Base-by-base conservation (phyloP, 202 grass and related monocot genomes). In the Setaria viridis region DNA sequence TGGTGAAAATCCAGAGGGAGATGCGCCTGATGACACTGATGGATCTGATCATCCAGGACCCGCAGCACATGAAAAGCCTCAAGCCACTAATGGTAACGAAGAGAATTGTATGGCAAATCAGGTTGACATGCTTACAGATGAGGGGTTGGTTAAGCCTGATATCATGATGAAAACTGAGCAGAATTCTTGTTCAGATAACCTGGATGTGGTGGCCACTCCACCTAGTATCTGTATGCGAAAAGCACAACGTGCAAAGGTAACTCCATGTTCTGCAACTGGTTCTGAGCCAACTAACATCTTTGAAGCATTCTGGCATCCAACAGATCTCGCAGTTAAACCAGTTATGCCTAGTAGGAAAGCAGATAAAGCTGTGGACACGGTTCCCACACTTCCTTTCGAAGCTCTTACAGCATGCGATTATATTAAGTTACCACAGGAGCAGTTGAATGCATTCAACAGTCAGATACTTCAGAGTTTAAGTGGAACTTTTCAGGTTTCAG, bases 271-370 rank as follows among this genome's bases (percentile, higher is more conserved):
- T 47, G 71, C 72, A 71, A 72, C 80, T 79, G 91, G 87, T 92
- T 92, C 90, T 87, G 88, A 92, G 57, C 88, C 90, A 70, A 82
- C 78, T 33, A 87, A 92, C 85, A 84, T 89, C 43, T 68, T 72
- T 77, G 90, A 92, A 89, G 90, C 91, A 41, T 99, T 99, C 70
- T 99, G 96, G 96, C 96, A 99, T 78, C 88, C 86, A 25, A 90
- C 93, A 78, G 96, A 99, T 85, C 93, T 99, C 62, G 88, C 85
- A 79, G 96, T 99, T 72, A 99, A 99, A 86, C 96, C 96, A 78
- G 93, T 99, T 67, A 99, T 99, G 96, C 93, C 93, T 19, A 86
- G 88, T 78, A 94, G 85, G 83, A 99, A 99, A 90, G 76, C 84
- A 79, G 93, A 98, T 82, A 95, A 88, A 88, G 84, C 72, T 91